phyloP scores from a whole-genome alignment of 2,329 filamentous ascomycete genomes.

The Phaeosphaeria sp. region DNA sequence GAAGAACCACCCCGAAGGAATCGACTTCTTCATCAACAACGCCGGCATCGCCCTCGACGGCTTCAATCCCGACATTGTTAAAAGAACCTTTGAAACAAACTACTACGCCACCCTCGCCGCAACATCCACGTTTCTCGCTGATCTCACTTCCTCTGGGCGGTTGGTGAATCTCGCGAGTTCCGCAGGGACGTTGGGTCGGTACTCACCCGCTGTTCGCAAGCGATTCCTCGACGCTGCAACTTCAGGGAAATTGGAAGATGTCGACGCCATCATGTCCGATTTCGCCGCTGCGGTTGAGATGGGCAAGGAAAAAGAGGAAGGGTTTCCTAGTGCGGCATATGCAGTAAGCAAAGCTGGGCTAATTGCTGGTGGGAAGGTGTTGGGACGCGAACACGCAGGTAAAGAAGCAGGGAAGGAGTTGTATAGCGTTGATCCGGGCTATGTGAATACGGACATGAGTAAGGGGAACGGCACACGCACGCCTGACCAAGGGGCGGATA shows the following conservation, averaged over 20 bases:
- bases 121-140: slow-evolving; percentile 54
- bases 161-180: slow-evolving; percentile 58
- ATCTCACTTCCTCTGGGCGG: slow-evolving; percentile 54
- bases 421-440: slow-evolving; percentile 51
- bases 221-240: slow-evolving; percentile 51
- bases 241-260: slow-evolving; percentile 53
- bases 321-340: slow-evolving; percentile 60
- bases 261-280: slow-evolving; percentile 57
- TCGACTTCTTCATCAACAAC: slow-evolving; percentile 63
- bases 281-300: slow-evolving; percentile 56
- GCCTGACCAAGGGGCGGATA: slow-evolving; percentile 54
- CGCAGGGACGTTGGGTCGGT: slow-evolving; percentile 54
- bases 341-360: slow-evolving; percentile 55
- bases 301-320: slow-evolving; percentile 54
- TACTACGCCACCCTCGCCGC: slow-evolving; percentile 60
- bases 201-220: slow-evolving; percentile 51
- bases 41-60: slow-evolving; percentile 58
- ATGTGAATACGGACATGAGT: slow-evolving; percentile 57
- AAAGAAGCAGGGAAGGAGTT: slow-evolving; percentile 44
- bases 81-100: slow-evolving; percentile 58
- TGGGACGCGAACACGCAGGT: slow-evolving; percentile 44
- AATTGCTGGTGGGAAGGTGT: slow-evolving; percentile 50
- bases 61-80: slow-evolving; percentile 56
- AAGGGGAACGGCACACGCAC: slow-evolving; percentile 48
- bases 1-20: slow-evolving; percentile 54